Base-by-base conservation (phyloP, 352 stramenopile genomes). In the Peronospora tabacina region DNA sequence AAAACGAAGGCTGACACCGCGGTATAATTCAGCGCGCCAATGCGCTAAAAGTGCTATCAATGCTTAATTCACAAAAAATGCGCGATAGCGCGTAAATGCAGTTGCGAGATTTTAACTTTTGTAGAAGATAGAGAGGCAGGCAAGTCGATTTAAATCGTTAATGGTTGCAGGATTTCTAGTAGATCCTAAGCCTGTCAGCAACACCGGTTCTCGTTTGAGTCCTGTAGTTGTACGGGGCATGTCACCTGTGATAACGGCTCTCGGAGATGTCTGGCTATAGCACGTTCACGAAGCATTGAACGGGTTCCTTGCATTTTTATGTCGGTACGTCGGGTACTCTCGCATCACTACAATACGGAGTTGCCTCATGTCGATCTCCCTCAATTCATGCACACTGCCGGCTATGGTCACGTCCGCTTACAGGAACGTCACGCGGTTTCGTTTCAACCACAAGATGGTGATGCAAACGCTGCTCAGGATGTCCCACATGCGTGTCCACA, bases 141-240 rank as follows among this genome's bases (percentile, higher is more conserved):
- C 35, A 26, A 7, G 26, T 16, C 5, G 26, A 5, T 26, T 16
- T 41, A 26, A 22, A n/a, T n/a, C n/a, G n/a, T n/a, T n/a, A n/a
- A 7, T 32, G 35, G 16, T 41, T 41, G 35, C 16, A 41, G 16
- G 15, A 26, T 41, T 15, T 41, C 43, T 49, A 16, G 30, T 33
- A 49, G 17, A 5, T 49, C 30, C 13, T 20, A 33, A 49, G 7
- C 19, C 43, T 33, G 43, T 49, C 41, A 49, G 29, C 30, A 32
- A 49, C 32, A 12, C 43, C 29, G 30, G 30, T 40, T 22, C 20
- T 22, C 20, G 20, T 4, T 22, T 22, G 4, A 22, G 4, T 33
- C 43, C 43, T 10, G 17, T 40, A 11, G 30, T 49, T 40, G 30
- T 33, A 40, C 30, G 29, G 8, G 30, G 17, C 30, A 22, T 26